These are phyloP conservation scores for Helotiales sp. DNA, from an alignment of 2,329 filamentous ascomycete genomes.

Conservation along the genomic window DNA sequence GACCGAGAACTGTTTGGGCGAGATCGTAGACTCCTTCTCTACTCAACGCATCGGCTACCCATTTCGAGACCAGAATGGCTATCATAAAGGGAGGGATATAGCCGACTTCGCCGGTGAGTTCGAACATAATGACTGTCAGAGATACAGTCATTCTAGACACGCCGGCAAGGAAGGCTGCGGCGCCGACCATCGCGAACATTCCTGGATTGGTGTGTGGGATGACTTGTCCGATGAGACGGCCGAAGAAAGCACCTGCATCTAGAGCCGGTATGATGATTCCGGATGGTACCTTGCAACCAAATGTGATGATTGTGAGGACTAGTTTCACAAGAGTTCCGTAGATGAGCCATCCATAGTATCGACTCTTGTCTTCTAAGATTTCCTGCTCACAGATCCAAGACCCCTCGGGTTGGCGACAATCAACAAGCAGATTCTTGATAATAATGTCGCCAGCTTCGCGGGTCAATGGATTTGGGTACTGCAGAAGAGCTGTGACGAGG, in stretches of 20 bases:
- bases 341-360: constrained; percentile 51
- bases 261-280: constrained; percentile 62
- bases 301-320: constrained; percentile 56
- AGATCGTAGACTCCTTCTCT: constrained; percentile 58
- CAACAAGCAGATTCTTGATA: constrained; percentile 56
- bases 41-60: constrained; percentile 55
- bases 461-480: constrained; percentile 56
- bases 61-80: constrained; percentile 59
- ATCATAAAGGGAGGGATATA: constrained; percentile 60
- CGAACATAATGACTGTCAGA: constrained; percentile 61
- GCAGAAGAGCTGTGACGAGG: constrained; percentile 51
- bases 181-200: constrained; percentile 62
- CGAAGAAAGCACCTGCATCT: constrained; percentile 58
- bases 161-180: constrained; percentile 58
- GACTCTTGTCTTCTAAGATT: constrained; percentile 36
- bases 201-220: constrained; percentile 49
- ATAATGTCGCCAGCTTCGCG: constrained; percentile 55
- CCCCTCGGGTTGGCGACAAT: constrained; percentile 43
- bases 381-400: constrained; percentile 55
- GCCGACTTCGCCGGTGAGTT: constrained; percentile 57
- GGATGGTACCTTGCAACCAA: constrained; percentile 59
- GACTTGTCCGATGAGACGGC: constrained; percentile 48
- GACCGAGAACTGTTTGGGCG: constrained; percentile 57
- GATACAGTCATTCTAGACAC: constrained; percentile 59
- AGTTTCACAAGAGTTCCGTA: constrained; percentile 56